Evolutionary conservation across 805 yeast species (phyloP).

Genomic region (Isabelozyma gotoi): DNA sequence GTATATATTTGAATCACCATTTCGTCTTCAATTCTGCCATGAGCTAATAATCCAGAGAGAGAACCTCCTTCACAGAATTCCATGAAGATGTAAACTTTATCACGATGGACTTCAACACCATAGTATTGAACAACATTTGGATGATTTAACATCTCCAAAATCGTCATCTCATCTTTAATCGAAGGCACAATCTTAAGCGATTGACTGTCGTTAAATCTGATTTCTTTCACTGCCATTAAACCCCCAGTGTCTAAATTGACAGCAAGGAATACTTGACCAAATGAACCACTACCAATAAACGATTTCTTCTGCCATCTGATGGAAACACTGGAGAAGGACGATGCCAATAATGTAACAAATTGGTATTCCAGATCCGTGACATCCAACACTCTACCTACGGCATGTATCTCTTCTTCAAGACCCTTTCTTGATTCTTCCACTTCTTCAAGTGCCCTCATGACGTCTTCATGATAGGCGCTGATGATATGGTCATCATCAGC

Average conservation of each 20-base stretch:
- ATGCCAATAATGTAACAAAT: slow-evolving; percentile 80
- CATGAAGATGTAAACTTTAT: slow-evolving; percentile 93
- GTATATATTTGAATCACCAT: slow-evolving; percentile 87
- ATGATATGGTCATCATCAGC: slow-evolving; percentile 39
- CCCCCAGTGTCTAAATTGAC: slow-evolving; percentile 93
- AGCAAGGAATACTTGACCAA: slow-evolving; percentile 92
- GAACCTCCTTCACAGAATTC: slow-evolving; percentile 98
- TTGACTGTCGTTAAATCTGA: slow-evolving; percentile 84
- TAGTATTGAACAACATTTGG: slow-evolving; percentile 95
- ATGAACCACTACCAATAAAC: slow-evolving; percentile 92
- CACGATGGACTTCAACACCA: slow-evolving; percentile 97
- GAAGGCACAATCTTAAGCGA: slow-evolving; percentile 83
- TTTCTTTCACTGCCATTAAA: slow-evolving; percentile 95
- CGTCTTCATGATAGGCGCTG: slow-evolving; percentile 60
- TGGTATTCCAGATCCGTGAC: slow-evolving; percentile 85
- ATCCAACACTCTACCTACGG: slow-evolving; percentile 87
- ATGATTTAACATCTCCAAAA: slow-evolving; percentile 89
- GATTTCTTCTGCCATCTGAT: slow-evolving; percentile 97
- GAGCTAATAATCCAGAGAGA: slow-evolving; percentile 76
- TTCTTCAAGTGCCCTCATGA: slow-evolving; percentile 61
- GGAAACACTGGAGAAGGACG: slow-evolving; percentile 84
- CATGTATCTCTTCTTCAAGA: slow-evolving; percentile 38
- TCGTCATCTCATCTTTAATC: slow-evolving; percentile 95
- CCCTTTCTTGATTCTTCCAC: slow-evolving; percentile 59
- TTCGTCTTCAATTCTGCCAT: slow-evolving; percentile 95